A percentile compares a stretch with the other conserved stretches of the same genome.
Conservation (phyloP, 345 rosid genomes). For the Eucalyptus sp. region DNA sequence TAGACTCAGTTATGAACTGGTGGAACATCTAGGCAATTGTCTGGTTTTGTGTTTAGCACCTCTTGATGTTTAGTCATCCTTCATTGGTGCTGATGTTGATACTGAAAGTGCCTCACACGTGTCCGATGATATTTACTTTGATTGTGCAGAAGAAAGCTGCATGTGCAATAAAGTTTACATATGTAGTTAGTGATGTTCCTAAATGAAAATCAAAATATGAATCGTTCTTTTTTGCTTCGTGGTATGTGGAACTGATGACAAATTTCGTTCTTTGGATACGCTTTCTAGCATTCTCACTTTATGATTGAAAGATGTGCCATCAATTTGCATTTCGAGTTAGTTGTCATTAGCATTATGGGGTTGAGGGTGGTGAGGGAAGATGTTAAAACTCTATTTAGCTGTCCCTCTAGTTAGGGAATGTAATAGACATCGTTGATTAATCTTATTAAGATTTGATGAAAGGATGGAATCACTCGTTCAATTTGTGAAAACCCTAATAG, state of each 20-base stretch:
- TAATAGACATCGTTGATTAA: not conserved
- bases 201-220: not conserved
- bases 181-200: not conserved
- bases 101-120: not conserved
- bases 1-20: not conserved
- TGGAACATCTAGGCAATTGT: not conserved
- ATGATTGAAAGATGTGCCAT: not conserved
- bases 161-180: not conserved
- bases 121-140: not conserved
- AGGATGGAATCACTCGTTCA: not conserved
- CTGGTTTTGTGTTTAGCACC: not conserved
- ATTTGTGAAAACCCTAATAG: not conserved
- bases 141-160: not conserved
- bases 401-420: not conserved
- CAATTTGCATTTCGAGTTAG: not conserved
- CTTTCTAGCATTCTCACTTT: not conserved
- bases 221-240: not conserved
- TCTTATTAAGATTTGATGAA: not conserved
- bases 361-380: not conserved
- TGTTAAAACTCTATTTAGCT: not conserved
- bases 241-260: not conserved
- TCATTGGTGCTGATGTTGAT: not conserved
- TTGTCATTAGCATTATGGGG: not conserved
- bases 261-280: not conserved
- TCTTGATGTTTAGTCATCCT: not conserved